Percentiles rank a stretch among this genome's conserved stretches.
These are phyloP conservation scores for Ophiocytium majus DNA, from an alignment of 352 stramenopile species.

Conservation along the genomic window DNA sequence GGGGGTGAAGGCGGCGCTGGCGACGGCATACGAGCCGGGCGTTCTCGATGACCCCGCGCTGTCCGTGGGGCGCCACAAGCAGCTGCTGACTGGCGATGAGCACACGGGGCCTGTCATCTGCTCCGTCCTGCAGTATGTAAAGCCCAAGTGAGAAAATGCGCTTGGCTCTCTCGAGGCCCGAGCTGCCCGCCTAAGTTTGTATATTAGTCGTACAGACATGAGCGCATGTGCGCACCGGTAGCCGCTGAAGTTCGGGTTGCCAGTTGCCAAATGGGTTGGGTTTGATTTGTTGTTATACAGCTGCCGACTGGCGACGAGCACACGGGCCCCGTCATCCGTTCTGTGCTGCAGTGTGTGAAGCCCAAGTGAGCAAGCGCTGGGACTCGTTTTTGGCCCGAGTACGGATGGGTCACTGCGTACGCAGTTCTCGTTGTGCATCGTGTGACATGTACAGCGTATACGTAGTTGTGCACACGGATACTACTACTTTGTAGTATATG, in stretches of 20 bases:
- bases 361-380: slow-evolving; percentile 29
- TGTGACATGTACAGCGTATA: too few species aligned
- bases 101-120: slow-evolving; percentile 45
- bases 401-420: too few species aligned
- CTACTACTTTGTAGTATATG: too few species aligned
- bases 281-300: too few species aligned
- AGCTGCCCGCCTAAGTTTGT: not conserved
- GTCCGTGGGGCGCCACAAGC: slow-evolving; percentile 35
- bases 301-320: slow-evolving; percentile 37
- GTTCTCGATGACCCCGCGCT: slow-evolving; percentile 42
- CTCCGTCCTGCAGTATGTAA: slow-evolving; percentile 48
- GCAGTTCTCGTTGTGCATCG: too few species aligned
- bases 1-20: not conserved
- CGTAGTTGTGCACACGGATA: too few species aligned
- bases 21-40: slow-evolving; percentile 24
- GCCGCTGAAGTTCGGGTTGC: too few species aligned
- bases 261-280: too few species aligned
- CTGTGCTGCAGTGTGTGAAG: slow-evolving; percentile 46
- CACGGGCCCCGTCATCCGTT: slow-evolving; percentile 45
- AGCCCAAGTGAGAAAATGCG: slow-evolving; percentile 22
- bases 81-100: slow-evolving; percentile 37
- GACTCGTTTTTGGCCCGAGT: too few species aligned
- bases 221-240: too few species aligned
- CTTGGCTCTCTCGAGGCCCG: not conserved
- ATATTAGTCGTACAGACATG: not conserved